Base-by-base conservation (phyloP, 768 basidiomycete species). In the Coprinopsis marcescibilis region DNA sequence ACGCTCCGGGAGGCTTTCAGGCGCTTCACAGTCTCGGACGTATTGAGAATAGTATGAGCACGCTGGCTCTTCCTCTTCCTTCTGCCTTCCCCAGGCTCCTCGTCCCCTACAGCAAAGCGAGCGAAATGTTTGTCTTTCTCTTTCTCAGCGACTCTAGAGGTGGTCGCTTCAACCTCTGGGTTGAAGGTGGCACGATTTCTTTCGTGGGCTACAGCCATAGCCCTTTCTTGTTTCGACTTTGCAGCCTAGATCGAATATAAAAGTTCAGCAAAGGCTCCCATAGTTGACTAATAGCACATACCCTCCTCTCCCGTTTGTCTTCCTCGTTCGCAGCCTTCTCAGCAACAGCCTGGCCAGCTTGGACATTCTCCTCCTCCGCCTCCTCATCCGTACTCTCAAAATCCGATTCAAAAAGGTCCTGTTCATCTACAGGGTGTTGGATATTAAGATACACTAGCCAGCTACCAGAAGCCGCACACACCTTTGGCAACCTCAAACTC, bases 341-440 rank as follows among this genome's bases (percentile, higher is more conserved):
- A 0, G 69, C 82, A 3, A 66, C 71, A 4, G 77, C 77, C 14
- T 36, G 11, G 11, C 69, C 66, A n/a, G 41, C 26, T 17, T 43
- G n/a, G 24, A 17, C 12, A 10, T 74, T 76, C 20, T 75, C 73
- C n/a, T 75, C 73, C 1, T 63, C 71, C 29, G 76, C 71, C 49
- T 82, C 82, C 33, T 88, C 88, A 48, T 91, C 89, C 0, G 89
- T 91, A 53, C 84, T 87, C 52, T 81, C 85, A 57, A 93, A 92
- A 60, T 92, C 89, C 8, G 85, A 87, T 53, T 76, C 88, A 49
- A 89, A 88, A 6, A 83, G 60, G 56, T 91, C 89, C 53, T 86
- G 81, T 60, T 93, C 89, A 43, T 87, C 89, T 89, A 56, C 35
- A 44, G 43, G 30, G 7, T 17, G 29, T 34, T 45, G 23, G 10